Evolutionary conservation across 2,329 filamentous ascomycete species (phyloP).

Genomic region (Trichoderma cornu-damae): DNA sequence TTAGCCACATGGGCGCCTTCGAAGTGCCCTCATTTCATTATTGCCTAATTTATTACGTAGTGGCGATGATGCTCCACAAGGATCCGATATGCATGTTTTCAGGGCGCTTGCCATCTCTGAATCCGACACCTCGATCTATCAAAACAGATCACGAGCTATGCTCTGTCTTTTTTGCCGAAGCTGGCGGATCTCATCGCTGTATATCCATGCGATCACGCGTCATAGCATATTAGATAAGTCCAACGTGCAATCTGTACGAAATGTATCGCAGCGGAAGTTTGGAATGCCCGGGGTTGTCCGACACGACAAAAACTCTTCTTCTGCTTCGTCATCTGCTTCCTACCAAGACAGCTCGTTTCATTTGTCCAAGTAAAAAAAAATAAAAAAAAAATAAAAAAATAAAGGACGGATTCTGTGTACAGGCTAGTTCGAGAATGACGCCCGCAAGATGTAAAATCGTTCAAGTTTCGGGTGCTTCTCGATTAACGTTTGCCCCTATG

Average conservation of each 20-base stretch:
- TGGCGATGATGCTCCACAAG: neutral
- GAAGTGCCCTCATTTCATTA: neutral
- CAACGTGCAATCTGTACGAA: neutral
- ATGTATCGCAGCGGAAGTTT: neutral
- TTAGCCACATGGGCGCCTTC: neutral
- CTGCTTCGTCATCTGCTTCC: neutral
- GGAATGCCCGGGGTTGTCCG: neutral
- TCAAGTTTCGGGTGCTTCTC: conserved; percentile 17
- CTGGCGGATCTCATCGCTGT: neutral
- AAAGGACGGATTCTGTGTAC: neutral
- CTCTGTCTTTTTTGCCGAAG: neutral
- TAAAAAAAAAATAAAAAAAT: no score
- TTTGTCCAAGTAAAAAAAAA: neutral
- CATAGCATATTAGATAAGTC: neutral
- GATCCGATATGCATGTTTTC: neutral
- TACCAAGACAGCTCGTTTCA: neutral
- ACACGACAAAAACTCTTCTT: neutral
- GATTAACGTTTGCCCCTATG: conserved; percentile 48
- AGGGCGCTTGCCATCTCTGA: neutral
- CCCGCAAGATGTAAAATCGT: neutral
- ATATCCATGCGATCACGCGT: neutral
- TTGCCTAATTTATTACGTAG: neutral
- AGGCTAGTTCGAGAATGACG: neutral
- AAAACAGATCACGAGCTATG: neutral
- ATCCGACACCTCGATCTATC: neutral